Conservation (phyloP, 306 rosid species). For the Gastrolobium villosum region DNA sequence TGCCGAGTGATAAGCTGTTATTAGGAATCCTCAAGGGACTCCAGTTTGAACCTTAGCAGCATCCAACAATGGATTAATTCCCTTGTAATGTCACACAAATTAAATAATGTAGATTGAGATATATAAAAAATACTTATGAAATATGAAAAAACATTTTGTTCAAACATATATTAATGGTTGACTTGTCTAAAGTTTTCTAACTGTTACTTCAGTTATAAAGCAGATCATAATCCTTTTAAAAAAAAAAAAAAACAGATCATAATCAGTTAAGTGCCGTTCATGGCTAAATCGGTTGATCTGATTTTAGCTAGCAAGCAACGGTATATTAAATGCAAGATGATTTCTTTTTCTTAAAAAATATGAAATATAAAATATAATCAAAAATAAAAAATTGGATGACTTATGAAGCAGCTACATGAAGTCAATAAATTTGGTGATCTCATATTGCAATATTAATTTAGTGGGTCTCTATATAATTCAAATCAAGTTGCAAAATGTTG, state of each 20-base stretch:
- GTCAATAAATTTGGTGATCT: constrained; percentile 44
- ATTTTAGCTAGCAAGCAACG: not conserved
- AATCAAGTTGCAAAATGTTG: not conserved
- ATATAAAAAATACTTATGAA: not conserved
- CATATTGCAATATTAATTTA: constrained; percentile 49
- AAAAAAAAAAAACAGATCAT: not conserved
- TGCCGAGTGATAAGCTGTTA: no score
- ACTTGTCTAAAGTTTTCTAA: not conserved
- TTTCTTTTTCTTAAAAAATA: not conserved
- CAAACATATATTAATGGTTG: not conserved
- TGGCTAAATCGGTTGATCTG: not conserved
- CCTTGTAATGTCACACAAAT: not conserved
- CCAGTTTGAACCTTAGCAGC: no score
- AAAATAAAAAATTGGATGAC: not conserved
- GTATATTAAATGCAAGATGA: not conserved
- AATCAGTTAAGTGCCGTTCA: not conserved
- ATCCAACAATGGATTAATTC: no score
- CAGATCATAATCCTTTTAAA: not conserved
- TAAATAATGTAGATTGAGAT: not conserved
- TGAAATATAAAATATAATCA: not conserved
- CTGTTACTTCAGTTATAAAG: not conserved
- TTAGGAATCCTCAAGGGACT: no score
- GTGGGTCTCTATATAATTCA: not conserved
- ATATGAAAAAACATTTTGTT: not conserved
- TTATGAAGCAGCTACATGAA: not conserved